These are phyloP conservation scores for Colletotrichum orbiculare DNA, from an alignment of 2,329 filamentous ascomycete species.

Conservation along the genomic window DNA sequence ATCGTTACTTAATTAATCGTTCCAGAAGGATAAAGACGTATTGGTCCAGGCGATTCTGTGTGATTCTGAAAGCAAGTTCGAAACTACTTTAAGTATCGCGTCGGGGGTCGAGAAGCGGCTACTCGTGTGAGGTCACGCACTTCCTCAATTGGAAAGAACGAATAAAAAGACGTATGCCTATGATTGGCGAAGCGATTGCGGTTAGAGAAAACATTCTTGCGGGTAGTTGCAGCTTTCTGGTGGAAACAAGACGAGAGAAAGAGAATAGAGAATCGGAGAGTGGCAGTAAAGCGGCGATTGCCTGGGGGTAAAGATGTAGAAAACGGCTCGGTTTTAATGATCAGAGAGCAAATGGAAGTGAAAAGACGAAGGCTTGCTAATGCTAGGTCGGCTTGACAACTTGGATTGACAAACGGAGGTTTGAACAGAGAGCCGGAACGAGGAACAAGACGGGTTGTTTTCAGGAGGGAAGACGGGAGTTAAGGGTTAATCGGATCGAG, in stretches of 20 bases:
- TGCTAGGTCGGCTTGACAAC: conserved; percentile 20
- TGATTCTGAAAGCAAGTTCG: conserved; percentile 14
- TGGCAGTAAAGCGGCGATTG: conserved; percentile 31
- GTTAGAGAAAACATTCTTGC: conserved; percentile 66
- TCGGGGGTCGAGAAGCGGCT: conserved; percentile 40
- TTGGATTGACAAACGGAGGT: conserved; percentile 32
- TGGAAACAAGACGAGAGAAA: conserved; percentile 37
- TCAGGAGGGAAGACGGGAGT: conserved; percentile 21
- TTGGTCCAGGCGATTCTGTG: conserved; percentile 7
- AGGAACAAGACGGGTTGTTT: conserved; percentile 15
- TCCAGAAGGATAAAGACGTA: background rate
- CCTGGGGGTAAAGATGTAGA: conserved; percentile 32
- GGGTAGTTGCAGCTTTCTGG: conserved; percentile 18
- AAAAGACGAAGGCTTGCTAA: conserved; percentile 25
- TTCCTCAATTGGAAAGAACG: conserved; percentile 41
- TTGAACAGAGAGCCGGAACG: conserved; percentile 25
- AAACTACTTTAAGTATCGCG: conserved; percentile 37
- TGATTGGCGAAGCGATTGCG: conserved; percentile 62
- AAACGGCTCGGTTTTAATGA: conserved; percentile 18
- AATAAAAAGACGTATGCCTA: conserved; percentile 50
- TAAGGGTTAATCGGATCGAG: conserved; percentile 19
- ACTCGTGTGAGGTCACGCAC: conserved; percentile 42
- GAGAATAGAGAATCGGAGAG: conserved; percentile 34
- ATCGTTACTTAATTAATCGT: conserved; percentile 47
- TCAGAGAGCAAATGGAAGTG: conserved; percentile 30